These are phyloP conservation scores for Articulospora tetracladia DNA, from an alignment of 495 filamentous ascomycete species.

Conservation along the genomic window DNA sequence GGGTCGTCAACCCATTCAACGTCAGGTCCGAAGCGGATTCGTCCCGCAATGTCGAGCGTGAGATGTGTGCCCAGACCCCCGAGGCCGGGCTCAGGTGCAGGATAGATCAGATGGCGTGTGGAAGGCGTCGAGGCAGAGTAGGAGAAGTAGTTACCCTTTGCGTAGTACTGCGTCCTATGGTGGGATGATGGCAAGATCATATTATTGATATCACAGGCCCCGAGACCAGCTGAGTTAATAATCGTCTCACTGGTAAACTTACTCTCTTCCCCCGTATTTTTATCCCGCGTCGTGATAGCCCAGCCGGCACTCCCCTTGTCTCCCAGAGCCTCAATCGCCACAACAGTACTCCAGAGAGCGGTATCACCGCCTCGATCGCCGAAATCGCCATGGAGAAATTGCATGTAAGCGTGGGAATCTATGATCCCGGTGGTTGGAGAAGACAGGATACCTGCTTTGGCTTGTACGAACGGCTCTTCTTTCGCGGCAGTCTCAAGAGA, in stretches of 20 bases:
- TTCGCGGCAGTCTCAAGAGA: constrained; percentile 50
- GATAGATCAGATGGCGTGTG: constrained; percentile 79
- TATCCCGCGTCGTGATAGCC: constrained; percentile 39
- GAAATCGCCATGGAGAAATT: constrained; percentile 66
- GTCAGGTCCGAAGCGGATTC: constrained; percentile 90
- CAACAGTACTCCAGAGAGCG: constrained; percentile 62
- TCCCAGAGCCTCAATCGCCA: constrained; percentile 54
- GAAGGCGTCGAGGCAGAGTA: constrained; percentile 63
- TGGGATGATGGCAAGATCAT: constrained; percentile 62
- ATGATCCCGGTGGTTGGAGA: constrained; percentile 84
- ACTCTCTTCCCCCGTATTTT: constrained; percentile 39
- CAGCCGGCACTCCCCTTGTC: constrained; percentile 51
- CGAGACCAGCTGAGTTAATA: constrained; percentile 83
- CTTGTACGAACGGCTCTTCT: constrained; percentile 70
- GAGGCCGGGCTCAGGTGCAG: constrained; percentile 72
- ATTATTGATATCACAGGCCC: constrained; percentile 74
- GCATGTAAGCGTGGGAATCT: constrained; percentile 83
- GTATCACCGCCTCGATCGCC: constrained; percentile 72
- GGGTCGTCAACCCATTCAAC: constrained; percentile 85
- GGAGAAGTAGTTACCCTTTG: constrained; percentile 94
- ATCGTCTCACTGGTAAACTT: constrained; percentile 69
- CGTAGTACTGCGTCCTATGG: constrained; percentile 66
- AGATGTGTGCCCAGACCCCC: constrained; percentile 91
- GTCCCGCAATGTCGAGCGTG: constrained; percentile 82
- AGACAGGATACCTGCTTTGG: constrained; percentile 70